A percentile compares a stretch with the other conserved stretches of the same genome.
These are phyloP conservation scores for Hericium coralloides DNA, from an alignment of 768 basidiomycete genomes.

Conservation along the genomic window DNA sequence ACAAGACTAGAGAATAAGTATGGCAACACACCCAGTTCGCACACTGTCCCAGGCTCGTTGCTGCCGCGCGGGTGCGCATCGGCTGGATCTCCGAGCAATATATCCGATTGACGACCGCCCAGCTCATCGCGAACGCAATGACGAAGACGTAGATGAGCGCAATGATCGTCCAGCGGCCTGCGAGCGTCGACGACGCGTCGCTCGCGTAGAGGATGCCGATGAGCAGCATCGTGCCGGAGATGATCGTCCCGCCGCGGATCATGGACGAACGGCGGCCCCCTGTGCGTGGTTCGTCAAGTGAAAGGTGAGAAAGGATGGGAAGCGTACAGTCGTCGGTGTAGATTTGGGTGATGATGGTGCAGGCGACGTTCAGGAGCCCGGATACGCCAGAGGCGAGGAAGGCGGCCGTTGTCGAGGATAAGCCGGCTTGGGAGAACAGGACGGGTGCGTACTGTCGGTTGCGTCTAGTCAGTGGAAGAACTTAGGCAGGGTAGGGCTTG, in stretches of 20 bases:
- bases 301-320: neutral
- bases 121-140: slow-evolving; percentile 32
- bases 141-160: slow-evolving; percentile 40
- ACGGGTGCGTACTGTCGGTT: slow-evolving; percentile 33
- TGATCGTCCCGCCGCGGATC: slow-evolving; percentile 34
- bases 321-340: slow-evolving; percentile 31
- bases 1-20: slow-evolving; percentile 5
- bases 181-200: slow-evolving; percentile 21
- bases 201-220: slow-evolving; percentile 37
- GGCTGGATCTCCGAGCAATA: slow-evolving; percentile 41
- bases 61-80: slow-evolving; percentile 33
- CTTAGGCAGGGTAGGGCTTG: neutral
- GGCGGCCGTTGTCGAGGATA: slow-evolving; percentile 35
- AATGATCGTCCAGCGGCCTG: slow-evolving; percentile 32
- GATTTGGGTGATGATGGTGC: slow-evolving; percentile 29
- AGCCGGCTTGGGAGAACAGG: slow-evolving; percentile 41
- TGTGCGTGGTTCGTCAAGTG: slow-evolving; percentile 2
- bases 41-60: slow-evolving; percentile 31
- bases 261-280: slow-evolving; percentile 29
- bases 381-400: slow-evolving; percentile 44
- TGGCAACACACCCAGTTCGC: slow-evolving; percentile 30
- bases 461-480: neutral
- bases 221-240: slow-evolving; percentile 29
- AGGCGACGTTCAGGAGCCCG: slow-evolving; percentile 33
- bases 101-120: slow-evolving; percentile 35